Base-by-base conservation (phyloP, 2,329 filamentous ascomycete genomes). In the Ceratocystis harringtonii region DNA sequence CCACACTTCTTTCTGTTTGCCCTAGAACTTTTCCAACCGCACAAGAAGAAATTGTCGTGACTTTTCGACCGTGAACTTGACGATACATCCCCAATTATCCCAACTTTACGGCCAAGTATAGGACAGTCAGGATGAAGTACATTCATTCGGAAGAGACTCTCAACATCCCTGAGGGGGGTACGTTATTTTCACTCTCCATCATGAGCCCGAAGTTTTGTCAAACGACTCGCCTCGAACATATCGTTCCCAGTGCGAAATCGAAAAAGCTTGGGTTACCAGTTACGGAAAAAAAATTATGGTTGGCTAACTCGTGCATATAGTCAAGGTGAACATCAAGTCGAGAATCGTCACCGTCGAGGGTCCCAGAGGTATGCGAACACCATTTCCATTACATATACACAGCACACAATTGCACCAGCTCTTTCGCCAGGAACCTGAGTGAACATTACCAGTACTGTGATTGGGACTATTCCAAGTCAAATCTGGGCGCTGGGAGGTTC, bases 321-420 rank as follows among this genome's bases (percentile, higher is more conserved):
- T 99, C 86, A 96, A 92, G 85, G 85, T 99, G 80, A 79, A 83
- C 81, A 99, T 99, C 84, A 96, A 96, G 85, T 94, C 92, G 76
- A 86, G 94, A 78, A 82, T 90, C 77, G 89, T 99, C 78, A 95
- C 90, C 76, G 94, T 99, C 78, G 92, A 96, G 84, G 94, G 94
- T 77, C 90, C 92, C 78, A 87, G 91, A 83, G 92, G 86, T 88
- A 86, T 76, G 80, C 74, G 71, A 65, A 71, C 61, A 41, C 61
- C 41, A 43, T 45, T 41, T 41, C 48, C 17, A 36, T 17, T 30
- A 41, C 36, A 41, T n/a, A 32, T 17, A 58, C 28, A 32, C 28
- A 25, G 32, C 12, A 57, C 22, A 32, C 12, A 58, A 7, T 55
- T 61, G 45, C 57, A 64, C 61, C 64, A 32, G 28, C 25, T 58